Conservation (phyloP, 148 eudicot species). For the Vaccinium darrowii region DNA sequence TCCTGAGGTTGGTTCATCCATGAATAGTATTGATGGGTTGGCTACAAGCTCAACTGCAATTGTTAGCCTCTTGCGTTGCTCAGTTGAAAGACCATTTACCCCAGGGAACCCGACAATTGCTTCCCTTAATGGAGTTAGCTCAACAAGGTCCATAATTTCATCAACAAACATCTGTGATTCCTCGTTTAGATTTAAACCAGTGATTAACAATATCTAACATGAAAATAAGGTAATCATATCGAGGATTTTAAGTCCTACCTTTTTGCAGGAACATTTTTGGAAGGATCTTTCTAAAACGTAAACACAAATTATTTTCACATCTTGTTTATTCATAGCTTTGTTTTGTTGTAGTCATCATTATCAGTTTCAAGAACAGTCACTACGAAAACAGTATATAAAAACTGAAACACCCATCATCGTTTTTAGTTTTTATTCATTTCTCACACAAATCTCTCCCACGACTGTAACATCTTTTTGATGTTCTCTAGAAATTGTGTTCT, state of each 20-base stretch:
- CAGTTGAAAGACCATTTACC: constrained; percentile 66
- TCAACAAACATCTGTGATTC: constrained; percentile 58
- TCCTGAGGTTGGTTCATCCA: constrained; percentile 73
- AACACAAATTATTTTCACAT: too few relatives aligned
- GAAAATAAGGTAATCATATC: not conserved
- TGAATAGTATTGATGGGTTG: constrained; percentile 67
- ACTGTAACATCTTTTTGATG: not conserved
- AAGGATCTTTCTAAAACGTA: too few relatives aligned
- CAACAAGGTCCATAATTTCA: constrained; percentile 80
- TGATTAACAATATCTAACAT: not conserved
- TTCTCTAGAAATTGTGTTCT: not conserved
- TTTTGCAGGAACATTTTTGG: not conserved
- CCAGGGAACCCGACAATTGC: constrained; percentile 36
- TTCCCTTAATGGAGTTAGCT: constrained; percentile 43
- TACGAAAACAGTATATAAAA: not conserved
- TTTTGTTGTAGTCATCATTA: not conserved
- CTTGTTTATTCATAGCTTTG: not conserved
- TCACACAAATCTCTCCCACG: not conserved
- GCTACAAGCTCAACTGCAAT: constrained; percentile 75
- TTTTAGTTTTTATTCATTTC: not conserved
- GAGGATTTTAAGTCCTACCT: not conserved
- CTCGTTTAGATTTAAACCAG: not conserved
- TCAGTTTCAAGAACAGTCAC: not conserved
- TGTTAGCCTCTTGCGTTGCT: constrained; percentile 70
- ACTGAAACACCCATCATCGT: not conserved